Evolutionary conservation across 2,329 filamentous ascomycete species (phyloP).

Genomic region (Venturia aucupariae): DNA sequence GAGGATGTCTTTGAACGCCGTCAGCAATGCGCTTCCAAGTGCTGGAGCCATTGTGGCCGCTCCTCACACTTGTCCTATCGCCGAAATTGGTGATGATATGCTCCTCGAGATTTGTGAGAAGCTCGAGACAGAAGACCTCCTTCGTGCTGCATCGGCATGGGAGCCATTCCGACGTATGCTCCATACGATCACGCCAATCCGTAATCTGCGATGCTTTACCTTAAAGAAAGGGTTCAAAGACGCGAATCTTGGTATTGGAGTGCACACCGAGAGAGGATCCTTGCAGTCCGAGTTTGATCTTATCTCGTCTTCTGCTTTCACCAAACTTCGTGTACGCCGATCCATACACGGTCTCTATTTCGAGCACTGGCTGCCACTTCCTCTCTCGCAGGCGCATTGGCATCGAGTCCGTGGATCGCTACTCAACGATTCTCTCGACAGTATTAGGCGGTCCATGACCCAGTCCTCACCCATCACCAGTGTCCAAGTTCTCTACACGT

Average conservation of each 20-base stretch:
- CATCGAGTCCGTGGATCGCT: slow-evolving; percentile 23
- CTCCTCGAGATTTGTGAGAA: slow-evolving; percentile 16
- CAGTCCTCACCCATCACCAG: slow-evolving; percentile 16
- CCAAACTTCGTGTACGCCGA: slow-evolving; percentile 26
- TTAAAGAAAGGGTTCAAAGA: slow-evolving; percentile 34
- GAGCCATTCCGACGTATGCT: slow-evolving; percentile 29
- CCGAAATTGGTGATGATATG: background rate
- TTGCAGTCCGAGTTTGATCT: slow-evolving; percentile 43
- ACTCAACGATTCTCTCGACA: slow-evolving; percentile 21
- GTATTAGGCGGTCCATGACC: slow-evolving; percentile 23
- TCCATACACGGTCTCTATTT: slow-evolving; percentile 38
- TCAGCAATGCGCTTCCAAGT: background rate
- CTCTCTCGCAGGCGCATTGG: slow-evolving; percentile 40
- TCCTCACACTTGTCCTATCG: slow-evolving; percentile 1
- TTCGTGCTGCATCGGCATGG: slow-evolving; percentile 31
- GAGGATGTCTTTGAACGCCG: background rate
- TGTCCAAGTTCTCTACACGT: slow-evolving; percentile 34
- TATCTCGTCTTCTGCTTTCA: slow-evolving; percentile 35
- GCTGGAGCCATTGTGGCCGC: background rate
- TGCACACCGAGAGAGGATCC: slow-evolving; percentile 23
- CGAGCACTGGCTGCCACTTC: slow-evolving; percentile 38
- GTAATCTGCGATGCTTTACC: slow-evolving; percentile 41
- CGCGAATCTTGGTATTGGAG: slow-evolving; percentile 36
- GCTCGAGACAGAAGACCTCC: slow-evolving; percentile 27
- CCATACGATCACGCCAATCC: slow-evolving; percentile 30